Percentiles rank a stretch among this genome's conserved stretches.
Evolutionary conservation across 2,329 filamentous ascomycete species (phyloP).

Genomic region (Tolypocladium inflatum): DNA sequence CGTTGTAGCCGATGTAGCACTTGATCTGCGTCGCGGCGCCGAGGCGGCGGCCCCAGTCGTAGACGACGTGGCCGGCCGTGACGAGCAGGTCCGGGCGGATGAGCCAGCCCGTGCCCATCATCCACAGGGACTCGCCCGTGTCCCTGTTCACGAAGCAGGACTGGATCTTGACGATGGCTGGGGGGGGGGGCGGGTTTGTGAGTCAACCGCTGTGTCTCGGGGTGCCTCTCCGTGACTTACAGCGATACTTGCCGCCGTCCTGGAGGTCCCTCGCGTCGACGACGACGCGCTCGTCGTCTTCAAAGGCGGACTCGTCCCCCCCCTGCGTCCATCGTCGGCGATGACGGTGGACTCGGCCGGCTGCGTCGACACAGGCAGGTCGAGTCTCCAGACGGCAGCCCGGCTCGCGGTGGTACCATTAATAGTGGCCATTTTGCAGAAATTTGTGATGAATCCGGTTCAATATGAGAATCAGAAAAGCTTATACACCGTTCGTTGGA

Average conservation of each 20-base stretch:
- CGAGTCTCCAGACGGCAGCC: background rate
- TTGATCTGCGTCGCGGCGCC: constrained; percentile 15
- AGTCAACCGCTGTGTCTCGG: background rate
- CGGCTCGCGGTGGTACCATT: background rate
- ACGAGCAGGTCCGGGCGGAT: constrained; percentile 11
- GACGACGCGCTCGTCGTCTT: background rate
- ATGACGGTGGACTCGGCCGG: background rate
- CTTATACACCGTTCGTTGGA: too few relatives aligned
- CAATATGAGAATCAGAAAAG: too few relatives aligned
- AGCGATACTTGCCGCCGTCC: background rate
- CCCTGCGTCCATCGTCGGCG: background rate
- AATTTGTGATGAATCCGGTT: background rate
- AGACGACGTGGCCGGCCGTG: constrained; percentile 13
- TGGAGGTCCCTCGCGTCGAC: background rate
- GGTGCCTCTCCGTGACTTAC: background rate
- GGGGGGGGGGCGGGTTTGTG: background rate
- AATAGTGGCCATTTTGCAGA: background rate
- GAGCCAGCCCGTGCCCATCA: constrained; percentile 14
- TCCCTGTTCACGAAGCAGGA: background rate
- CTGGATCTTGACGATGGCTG: background rate
- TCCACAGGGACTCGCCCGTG: constrained; percentile 3
- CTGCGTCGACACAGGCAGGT: background rate
- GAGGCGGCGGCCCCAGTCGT: constrained; percentile 11
- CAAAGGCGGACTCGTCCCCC: background rate
- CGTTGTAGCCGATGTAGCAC: constrained; percentile 24